phyloP scores from a whole-genome alignment of 257 asterid genomes.

The Sherardia arvensis region DNA sequence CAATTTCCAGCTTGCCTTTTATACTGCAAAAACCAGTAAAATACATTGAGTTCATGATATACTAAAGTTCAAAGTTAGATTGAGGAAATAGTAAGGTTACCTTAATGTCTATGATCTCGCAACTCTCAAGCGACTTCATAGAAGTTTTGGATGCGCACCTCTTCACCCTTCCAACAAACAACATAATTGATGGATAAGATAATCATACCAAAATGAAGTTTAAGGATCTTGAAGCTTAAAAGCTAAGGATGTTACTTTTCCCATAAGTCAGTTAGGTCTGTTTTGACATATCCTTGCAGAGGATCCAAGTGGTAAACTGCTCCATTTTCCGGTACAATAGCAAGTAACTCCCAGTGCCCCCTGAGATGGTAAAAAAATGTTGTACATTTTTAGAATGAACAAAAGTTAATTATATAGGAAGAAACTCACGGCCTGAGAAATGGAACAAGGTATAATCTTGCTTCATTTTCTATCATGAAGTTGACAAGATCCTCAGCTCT shows the following conservation, averaged over 20 bases:
- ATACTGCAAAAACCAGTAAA: not conserved
- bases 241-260: not conserved
- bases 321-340: not conserved
- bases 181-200: no score
- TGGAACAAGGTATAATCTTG: not conserved
- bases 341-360: not conserved
- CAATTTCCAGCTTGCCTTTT: not conserved
- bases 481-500: not conserved
- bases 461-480: not conserved
- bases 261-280: not conserved
- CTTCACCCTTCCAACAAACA: not conserved
- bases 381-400: no score
- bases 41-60: no score
- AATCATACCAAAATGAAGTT: not conserved
- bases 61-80: no score
- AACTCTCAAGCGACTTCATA: not conserved
- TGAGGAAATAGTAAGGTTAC: not conserved
- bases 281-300: not conserved
- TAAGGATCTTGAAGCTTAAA: no score
- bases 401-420: not conserved
- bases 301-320: not conserved
- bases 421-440: not conserved
- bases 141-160: not conserved
- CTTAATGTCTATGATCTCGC: not conserved
- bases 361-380: not conserved